Percentiles rank a stretch among this genome's conserved stretches.
These are phyloP conservation scores for Cladosporium phlei DNA, from an alignment of 2,329 filamentous ascomycete genomes.

Conservation along the genomic window DNA sequence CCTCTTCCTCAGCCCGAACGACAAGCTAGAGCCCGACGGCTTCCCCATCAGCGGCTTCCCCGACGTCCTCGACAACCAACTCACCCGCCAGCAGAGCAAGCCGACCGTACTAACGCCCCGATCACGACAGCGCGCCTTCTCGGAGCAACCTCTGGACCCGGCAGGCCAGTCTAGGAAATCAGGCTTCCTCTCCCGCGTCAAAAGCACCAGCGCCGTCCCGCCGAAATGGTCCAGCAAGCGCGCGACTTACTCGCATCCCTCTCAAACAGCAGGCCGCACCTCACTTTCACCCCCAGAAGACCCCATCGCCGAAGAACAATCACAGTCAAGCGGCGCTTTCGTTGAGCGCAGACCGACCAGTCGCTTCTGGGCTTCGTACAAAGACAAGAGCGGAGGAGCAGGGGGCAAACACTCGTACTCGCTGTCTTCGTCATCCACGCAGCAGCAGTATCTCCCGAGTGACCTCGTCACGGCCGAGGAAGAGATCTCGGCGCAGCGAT, in stretches of 20 bases:
- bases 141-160: background rate
- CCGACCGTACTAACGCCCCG: constrained; percentile 14
- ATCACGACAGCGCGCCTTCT: constrained; percentile 16
- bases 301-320: constrained; percentile 28
- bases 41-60: constrained; percentile 36
- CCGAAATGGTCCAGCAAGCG: background rate
- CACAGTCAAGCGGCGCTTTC: constrained; percentile 22
- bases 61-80: constrained; percentile 26
- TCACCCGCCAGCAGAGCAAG: constrained; percentile 1
- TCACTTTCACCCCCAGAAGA: constrained; percentile 31
- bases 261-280: constrained; percentile 18
- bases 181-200: constrained; percentile 8
- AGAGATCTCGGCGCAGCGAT: no score
- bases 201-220: background rate
- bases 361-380: constrained; percentile 35
- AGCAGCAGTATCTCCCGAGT: no score
- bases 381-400: no score
- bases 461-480: constrained; percentile 27
- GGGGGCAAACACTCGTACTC: no score
- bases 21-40: constrained; percentile 29
- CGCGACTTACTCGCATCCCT: background rate
- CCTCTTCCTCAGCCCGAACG: constrained; percentile 30
- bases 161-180: background rate
- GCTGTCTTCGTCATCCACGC: no score
- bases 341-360: constrained; percentile 27